phyloP scores from a whole-genome alignment of 2,329 filamentous ascomycete species.

The Bipolaris sorokiniana region DNA sequence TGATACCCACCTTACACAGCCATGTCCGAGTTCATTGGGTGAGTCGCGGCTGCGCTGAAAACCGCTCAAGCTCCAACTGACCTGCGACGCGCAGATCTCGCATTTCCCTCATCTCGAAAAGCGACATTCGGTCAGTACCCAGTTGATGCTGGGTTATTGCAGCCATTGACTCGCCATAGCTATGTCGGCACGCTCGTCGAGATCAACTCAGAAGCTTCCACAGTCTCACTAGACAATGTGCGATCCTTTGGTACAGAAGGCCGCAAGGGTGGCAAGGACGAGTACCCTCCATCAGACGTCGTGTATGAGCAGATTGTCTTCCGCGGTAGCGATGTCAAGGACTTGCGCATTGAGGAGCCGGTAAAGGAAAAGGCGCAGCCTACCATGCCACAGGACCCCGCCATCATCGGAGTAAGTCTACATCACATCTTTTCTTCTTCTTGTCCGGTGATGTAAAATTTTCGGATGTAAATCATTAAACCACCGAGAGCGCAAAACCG shows the following conservation, averaged over 20 bases:
- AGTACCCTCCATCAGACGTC: slow-evolving; percentile 82
- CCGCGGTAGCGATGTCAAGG: slow-evolving; percentile 97
- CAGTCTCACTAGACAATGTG: slow-evolving; percentile 96
- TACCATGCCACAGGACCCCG: slow-evolving; percentile 88
- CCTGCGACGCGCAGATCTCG: slow-evolving; percentile 68
- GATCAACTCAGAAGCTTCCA: slow-evolving; percentile 97
- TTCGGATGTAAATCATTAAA: slow-evolving; percentile 90
- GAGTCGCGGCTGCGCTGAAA: slow-evolving; percentile 48
- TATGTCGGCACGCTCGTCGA: slow-evolving; percentile 96
- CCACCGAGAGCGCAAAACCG: slow-evolving; percentile 92
- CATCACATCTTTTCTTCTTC: slow-evolving; percentile 15
- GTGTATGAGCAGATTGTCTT: slow-evolving; percentile 99
- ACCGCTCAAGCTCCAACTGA: slow-evolving; percentile 45
- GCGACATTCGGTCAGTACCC: slow-evolving; percentile 83
- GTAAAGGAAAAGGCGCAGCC: slow-evolving; percentile 74
- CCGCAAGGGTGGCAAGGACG: slow-evolving; percentile 78
- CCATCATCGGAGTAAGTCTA: slow-evolving; percentile 91
- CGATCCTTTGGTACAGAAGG: slow-evolving; percentile 93
- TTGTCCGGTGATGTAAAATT: slow-evolving; percentile 84
- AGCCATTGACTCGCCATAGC: slow-evolving; percentile 57
- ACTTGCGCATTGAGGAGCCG: slow-evolving; percentile 88
- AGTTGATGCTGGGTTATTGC: slow-evolving; percentile 24
- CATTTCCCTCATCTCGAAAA: slow-evolving; percentile 96
- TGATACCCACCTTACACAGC: slow-evolving; percentile 35
- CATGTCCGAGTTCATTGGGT: slow-evolving; percentile 70